Conservation (phyloP, 805 yeast genomes). For the Teunomyces tritomae region DNA sequence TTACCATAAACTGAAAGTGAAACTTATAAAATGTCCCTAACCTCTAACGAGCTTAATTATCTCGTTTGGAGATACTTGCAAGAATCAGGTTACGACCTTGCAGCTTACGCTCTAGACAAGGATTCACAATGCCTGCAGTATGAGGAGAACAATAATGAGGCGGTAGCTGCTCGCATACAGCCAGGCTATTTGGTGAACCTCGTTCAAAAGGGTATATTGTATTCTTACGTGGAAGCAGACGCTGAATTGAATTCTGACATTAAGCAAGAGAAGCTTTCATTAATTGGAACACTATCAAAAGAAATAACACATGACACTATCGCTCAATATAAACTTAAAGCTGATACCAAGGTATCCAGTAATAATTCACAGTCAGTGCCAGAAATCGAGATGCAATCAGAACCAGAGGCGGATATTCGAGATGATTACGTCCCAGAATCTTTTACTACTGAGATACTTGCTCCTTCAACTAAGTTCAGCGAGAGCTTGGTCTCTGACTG, state of each 20-base stretch:
- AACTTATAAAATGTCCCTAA: conserved; percentile 58
- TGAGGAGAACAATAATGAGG: conserved; percentile 42
- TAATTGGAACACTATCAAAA: conserved; percentile 18
- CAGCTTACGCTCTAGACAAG: conserved; percentile 78
- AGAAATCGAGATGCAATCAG: conserved; percentile 2
- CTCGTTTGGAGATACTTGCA: conserved; percentile 90
- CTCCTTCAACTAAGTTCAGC: conserved; percentile 37
- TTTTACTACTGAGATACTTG: conserved; percentile 34
- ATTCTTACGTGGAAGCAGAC: conserved; percentile 30
- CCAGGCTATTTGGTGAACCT: conserved; percentile 78
- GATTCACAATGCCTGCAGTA: conserved; percentile 61
- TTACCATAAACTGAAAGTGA: neutral
- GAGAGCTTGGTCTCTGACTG: conserved; percentile 50
- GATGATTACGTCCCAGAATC: conserved; percentile 3
- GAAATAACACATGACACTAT: conserved; percentile 48
- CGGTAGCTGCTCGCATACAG: conserved; percentile 52
- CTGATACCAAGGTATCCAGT: conserved; percentile 20
- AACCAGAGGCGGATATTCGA: neutral
- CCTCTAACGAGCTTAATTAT: conserved; percentile 83
- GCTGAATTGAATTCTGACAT: neutral
- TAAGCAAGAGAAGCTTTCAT: conserved; percentile 10
- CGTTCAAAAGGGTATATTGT: conserved; percentile 83
- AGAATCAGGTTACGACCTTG: conserved; percentile 73
- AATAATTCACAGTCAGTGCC: neutral
- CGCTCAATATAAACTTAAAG: conserved; percentile 23